phyloP scores from a whole-genome alignment of 2,329 filamentous ascomycete species.

The Cercospora sojina region DNA sequence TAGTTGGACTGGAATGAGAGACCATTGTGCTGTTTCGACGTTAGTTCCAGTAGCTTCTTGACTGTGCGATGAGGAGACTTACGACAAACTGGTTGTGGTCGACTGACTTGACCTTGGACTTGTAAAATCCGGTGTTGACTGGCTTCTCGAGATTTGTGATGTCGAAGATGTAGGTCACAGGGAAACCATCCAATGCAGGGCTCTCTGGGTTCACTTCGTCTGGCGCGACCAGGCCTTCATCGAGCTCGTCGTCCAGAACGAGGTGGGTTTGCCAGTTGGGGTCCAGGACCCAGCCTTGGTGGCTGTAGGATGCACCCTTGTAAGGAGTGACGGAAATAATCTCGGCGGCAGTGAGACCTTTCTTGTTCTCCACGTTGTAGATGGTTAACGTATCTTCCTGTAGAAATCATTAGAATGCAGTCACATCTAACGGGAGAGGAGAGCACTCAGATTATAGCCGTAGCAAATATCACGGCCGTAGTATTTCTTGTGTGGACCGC shows the following conservation, averaged over 20 bases:
- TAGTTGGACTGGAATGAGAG: slow-evolving; percentile 43
- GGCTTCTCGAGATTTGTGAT: slow-evolving; percentile 48
- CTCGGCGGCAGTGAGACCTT: slow-evolving; percentile 27
- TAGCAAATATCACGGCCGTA: slow-evolving; percentile 52
- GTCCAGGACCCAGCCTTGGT: slow-evolving; percentile 56
- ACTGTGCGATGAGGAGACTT: background rate
- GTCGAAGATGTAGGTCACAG: slow-evolving; percentile 52
- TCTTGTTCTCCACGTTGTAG: slow-evolving; percentile 50
- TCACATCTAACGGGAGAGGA: background rate
- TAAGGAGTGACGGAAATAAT: slow-evolving; percentile 53
- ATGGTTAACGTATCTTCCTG: slow-evolving; percentile 43
- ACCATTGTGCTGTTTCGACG: slow-evolving; percentile 30
- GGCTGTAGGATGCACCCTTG: slow-evolving; percentile 52
- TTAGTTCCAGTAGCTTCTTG: background rate
- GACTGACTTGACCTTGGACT: slow-evolving; percentile 38
- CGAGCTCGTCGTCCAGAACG: slow-evolving; percentile 55
- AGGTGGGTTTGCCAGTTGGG: slow-evolving; percentile 44
- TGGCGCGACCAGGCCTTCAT: slow-evolving; percentile 41
- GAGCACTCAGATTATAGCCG: slow-evolving; percentile 49
- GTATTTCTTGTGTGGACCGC: slow-evolving; percentile 49
- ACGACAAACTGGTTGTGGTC: slow-evolving; percentile 47
- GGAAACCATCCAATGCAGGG: slow-evolving; percentile 20
- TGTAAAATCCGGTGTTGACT: slow-evolving; percentile 43
- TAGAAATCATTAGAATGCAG: background rate
- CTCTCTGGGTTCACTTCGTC: slow-evolving; percentile 15